These are phyloP conservation scores for Sonneratia alba DNA, from an alignment of 345 rosid genomes.

Conservation along the genomic window DNA sequence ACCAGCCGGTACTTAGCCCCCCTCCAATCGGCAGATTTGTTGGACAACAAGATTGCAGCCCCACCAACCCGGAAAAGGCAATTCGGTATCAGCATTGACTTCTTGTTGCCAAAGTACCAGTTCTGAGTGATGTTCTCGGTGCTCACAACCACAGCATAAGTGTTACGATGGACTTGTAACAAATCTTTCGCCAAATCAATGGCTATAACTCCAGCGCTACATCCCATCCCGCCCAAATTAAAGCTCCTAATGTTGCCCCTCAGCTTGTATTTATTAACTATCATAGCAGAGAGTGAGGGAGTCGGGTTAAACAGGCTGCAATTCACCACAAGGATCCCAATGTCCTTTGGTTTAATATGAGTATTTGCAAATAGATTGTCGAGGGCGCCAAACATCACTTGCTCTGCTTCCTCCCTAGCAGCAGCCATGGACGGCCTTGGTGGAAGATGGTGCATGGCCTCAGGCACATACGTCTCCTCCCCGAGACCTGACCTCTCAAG, in stretches of 20 bases:
- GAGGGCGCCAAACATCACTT: conserved; percentile 86
- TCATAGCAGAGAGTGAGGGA: conserved; percentile 85
- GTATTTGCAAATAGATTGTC: conserved; percentile 65
- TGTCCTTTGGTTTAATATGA: conserved; percentile 61
- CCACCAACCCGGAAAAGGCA: conserved; percentile 86
- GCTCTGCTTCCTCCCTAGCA: conserved; percentile 82
- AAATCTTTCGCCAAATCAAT: conserved; percentile 74
- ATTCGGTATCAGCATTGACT: conserved; percentile 82
- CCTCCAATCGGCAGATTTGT: conserved; percentile 38
- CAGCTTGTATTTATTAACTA: conserved; percentile 70
- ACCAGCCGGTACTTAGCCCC: conserved; percentile 74
- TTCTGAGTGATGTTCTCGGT: conserved; percentile 90
- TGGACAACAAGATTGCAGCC: conserved; percentile 62
- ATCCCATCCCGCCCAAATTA: conserved; percentile 88
- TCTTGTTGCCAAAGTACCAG: conserved; percentile 90
- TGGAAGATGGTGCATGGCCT: conserved; percentile 65
- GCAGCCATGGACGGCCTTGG: conserved; percentile 78
- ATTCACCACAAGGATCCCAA: conserved; percentile 76
- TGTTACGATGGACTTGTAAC: conserved; percentile 82
- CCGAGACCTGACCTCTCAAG: conserved; percentile 82
- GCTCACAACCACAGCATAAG: conserved; percentile 78
- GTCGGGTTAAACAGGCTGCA: conserved; percentile 93
- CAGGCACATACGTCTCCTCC: conserved; percentile 82
- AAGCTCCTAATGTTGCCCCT: conserved; percentile 66
- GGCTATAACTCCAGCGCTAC: conserved; percentile 86